Evolutionary conservation across 257 asterid genomes (phyloP).

Genomic region (Solanum sparsipilum): DNA sequence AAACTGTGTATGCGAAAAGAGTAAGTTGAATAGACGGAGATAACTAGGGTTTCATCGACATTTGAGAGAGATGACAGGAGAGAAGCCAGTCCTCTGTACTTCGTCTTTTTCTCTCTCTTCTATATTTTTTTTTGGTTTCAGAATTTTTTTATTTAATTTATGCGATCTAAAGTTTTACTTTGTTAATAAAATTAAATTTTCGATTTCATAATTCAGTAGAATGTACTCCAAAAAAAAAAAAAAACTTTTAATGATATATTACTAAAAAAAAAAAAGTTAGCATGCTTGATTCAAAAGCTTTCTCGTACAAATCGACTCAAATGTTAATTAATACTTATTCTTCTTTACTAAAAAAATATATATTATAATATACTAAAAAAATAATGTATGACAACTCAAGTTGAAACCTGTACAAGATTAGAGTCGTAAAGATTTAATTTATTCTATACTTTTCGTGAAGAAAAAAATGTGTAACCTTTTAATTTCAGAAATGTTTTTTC

Average conservation of each 20-base stretch:
- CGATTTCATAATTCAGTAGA: neutral
- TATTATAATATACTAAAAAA: neutral
- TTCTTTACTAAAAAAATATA: neutral
- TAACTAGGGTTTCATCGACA: conserved; percentile 15
- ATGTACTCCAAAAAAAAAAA: neutral
- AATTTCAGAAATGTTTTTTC: neutral
- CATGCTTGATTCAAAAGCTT: neutral
- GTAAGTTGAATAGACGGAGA: conserved; percentile 7
- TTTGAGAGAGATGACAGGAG: neutral
- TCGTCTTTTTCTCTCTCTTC: neutral
- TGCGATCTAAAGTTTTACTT: no score
- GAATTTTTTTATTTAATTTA: neutral
- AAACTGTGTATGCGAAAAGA: neutral
- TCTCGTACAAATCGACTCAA: neutral
- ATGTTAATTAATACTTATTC: neutral
- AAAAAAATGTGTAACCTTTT: neutral
- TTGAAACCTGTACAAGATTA: neutral
- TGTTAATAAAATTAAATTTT: neutral
- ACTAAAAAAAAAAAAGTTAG: neutral
- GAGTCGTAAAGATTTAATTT: neutral
- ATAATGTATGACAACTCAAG: neutral
- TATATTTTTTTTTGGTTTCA: neutral
- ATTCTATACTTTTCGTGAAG: neutral
- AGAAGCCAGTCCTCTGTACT: neutral
- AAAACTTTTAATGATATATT: neutral